phyloP scores from a whole-genome alignment of 768 basidiomycete genomes.

The Boletus speciosus region DNA sequence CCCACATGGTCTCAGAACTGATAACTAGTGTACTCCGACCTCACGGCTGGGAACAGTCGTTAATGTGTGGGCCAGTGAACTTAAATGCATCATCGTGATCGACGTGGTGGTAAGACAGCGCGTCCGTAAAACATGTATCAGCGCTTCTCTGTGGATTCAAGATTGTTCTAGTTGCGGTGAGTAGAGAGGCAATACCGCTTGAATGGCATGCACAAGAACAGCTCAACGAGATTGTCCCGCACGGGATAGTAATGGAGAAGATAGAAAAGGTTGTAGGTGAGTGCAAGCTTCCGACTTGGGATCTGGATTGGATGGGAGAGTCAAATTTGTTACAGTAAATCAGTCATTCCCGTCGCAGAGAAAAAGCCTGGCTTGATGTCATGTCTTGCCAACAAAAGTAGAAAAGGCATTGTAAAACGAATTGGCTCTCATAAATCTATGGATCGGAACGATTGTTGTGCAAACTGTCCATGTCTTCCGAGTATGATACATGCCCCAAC shows the following conservation, averaged over 20 bases:
- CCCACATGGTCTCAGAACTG: neutral
- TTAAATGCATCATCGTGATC: neutral
- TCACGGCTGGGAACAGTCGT: neutral
- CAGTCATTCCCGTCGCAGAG: constrained; percentile 3
- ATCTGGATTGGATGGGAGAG: constrained; percentile 1
- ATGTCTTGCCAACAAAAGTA: constrained; percentile 10
- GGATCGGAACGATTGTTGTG: constrained; percentile 11
- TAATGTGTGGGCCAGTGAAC: neutral
- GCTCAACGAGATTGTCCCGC: neutral
- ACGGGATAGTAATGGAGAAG: neutral
- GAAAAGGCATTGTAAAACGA: constrained; percentile 14
- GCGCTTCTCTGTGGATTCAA: neutral
- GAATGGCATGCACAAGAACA: constrained; percentile 2
- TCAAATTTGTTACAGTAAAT: constrained; percentile 14
- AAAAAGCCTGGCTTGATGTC: constrained; percentile 1
- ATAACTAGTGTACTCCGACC: neutral
- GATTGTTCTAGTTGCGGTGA: neutral
- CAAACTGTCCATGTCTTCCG: constrained; percentile 20
- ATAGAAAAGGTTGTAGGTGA: neutral
- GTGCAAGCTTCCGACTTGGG: neutral
- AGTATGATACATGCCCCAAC: constrained; percentile 15
- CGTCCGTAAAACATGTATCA: neutral
- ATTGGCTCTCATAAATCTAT: constrained; percentile 24
- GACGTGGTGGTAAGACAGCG: neutral
- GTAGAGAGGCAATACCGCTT: constrained; percentile 1